Evolutionary conservation across 768 basidiomycete species (phyloP), one percentile per base, ranked within the genome.

Genomic region (Kwoniella botswanensis): DNA sequence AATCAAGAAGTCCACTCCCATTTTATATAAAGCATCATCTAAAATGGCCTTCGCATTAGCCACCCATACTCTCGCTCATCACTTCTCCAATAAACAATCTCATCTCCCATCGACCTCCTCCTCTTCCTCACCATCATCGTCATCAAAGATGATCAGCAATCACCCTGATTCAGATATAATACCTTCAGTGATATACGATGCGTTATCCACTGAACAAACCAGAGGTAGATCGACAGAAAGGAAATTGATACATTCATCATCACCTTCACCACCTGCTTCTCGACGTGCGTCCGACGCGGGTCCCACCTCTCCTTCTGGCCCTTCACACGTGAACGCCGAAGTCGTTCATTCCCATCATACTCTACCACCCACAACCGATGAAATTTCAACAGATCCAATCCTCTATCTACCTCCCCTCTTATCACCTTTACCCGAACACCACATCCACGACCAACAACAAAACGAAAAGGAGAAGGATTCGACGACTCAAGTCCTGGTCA

Each of bases 341-440:
- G 56, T 60, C 2, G 70, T 76, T 55, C 42, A 71, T 42, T 29
- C 71, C 13, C 77, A 78, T 66, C 77, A 80, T 60, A 72, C 74
- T 44, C 69, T 80, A 7, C 79, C 79, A 6, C 35, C 60, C 3
- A 42, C 70, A 0, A 43, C 59, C 22, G 71, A 68, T 21, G 62
- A 50, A 3, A 74, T 80, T 42, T 71, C 79, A 12, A 18, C 67
- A 0, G 67, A 75, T 18, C 75, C 79, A 4, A 86, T 93, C 54
- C 85, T 95, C 26, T 95, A 93, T 82, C 88, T 94, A 21, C 94
- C 93, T 2, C 94, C 93, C 2, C 86, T 94, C 17, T 86, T 95
- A 21, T 94, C 93, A 1, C 91, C 90, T 26, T 86, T 93, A 75
- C 70, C 79, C 68, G 24, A 75, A 71, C 67, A 70, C 5, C 35